phyloP scores from a whole-genome alignment of 371 early-diverging fungal species.

The Mortierella sp. region DNA sequence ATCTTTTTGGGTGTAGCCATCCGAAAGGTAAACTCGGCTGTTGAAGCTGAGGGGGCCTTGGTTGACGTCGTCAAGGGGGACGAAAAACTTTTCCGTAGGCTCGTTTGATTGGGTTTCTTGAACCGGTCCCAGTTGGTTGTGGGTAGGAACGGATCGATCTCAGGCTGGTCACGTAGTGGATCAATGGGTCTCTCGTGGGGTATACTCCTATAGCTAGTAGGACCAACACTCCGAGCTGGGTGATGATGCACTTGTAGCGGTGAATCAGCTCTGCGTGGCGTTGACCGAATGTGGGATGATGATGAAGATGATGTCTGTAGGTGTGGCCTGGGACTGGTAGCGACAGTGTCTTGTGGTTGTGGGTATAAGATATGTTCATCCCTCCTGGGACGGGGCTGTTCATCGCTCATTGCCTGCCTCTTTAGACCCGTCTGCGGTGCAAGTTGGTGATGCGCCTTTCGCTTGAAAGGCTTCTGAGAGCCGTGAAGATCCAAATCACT shows the following conservation, averaged over 20 bases:
- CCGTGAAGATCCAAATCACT: conserved; percentile 6
- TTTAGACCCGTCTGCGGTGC: conserved; percentile 19
- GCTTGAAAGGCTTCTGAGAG: conserved; percentile 5
- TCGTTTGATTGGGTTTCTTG: conserved; percentile 3
- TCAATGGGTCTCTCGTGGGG: not conserved
- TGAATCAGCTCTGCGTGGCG: not conserved
- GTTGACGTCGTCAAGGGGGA: not conserved
- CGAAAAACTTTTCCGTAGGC: not conserved
- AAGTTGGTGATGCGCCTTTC: conserved; percentile 30
- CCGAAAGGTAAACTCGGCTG: conserved; percentile 4
- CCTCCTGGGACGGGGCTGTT: not conserved
- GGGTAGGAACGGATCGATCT: conserved; percentile 7
- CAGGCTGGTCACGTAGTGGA: conserved; percentile 15
- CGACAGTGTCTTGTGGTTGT: not conserved
- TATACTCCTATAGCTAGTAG: no score
- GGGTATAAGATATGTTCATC: no score
- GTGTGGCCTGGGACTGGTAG: not conserved
- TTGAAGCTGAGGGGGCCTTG: conserved; percentile 1
- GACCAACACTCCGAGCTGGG: not conserved
- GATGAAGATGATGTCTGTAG: not conserved
- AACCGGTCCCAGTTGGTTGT: conserved; percentile 31
- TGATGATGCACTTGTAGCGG: not conserved
- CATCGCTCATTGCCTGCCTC: conserved; percentile 10
- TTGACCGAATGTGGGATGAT: not conserved
- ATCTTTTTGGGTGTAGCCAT: conserved; percentile 3